Evolutionary conservation across 177 flowering plant genomes (phyloP), one percentile per base, ranked within the genome.

Genomic region (Vitis hybrid): DNA sequence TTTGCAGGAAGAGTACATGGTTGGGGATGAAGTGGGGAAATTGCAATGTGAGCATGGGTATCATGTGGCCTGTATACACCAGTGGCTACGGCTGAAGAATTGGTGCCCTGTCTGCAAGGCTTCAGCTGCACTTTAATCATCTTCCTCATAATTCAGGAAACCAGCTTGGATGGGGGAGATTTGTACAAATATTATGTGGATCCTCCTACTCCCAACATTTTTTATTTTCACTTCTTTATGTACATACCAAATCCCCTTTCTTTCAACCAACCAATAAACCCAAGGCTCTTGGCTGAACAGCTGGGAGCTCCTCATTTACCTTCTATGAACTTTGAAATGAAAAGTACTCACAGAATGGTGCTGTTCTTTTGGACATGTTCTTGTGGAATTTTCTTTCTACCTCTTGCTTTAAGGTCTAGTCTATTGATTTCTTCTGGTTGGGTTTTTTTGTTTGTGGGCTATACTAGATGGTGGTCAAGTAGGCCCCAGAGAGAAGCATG

Each of bases 21-120:
- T 4, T 40, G 95, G 94, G 68, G 97, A 93, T 23, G 90, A 89
- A 74, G 69, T 91, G 19, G 99, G 93, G 18, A 86, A 71, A 65
- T 63, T 91, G 76, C 73, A 64, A 12, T 95, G 99, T 58, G 85
- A 88, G 56, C 99, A 95, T 72, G 66, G 80, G 15, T 95, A 83
- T 69, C 99, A 95, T 71, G 67, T 71, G 7, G 73, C 2, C 11
- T 96, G 99, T 72, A 72, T 92, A 72, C 76, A 87, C 8, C 89
- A 91, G 62, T 96, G 99, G 99, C 79, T 96, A 67, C 82, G 79
- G 73, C 75, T 83, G 72, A 96, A 93, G 84, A 96, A 90, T 60
- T 96, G 98, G 99, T 93, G 99, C 77, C 97, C 97, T 0, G 84
- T 93, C 65, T 96, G 97, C 85, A 96, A 93, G 75, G 82, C 86